Base-by-base conservation (phyloP, 164 flowering plant species). In the Umbellularia californica region DNA sequence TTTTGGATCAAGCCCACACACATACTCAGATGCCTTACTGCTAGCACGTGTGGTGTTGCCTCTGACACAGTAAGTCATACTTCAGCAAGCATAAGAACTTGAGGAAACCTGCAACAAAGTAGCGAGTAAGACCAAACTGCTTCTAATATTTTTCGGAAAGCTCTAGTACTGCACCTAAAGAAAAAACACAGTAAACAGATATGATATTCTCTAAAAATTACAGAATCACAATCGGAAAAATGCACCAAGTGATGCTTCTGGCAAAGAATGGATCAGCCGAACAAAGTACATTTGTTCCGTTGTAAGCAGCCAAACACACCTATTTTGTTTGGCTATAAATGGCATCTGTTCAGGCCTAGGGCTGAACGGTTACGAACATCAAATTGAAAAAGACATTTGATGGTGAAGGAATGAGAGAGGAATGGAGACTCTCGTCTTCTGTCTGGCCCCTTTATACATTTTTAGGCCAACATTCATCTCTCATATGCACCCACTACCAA, bases 141-240 rank as follows among this genome's bases (percentile, higher is more conserved):
- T 95, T 95, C 78, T 95, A 98, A 78, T 92, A 91, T 82, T 91
- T 95, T 81, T 93, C 97, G 41, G 99, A 96, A 58, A 94, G 97
- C 75, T 94, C 98, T 88, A 96, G 79, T 35, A 94, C 98, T 96
- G 89, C 83, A 82, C 78, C 60, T 3, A 19, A 15, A 55, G 60
- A 55, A 55, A 15, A 4, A 55, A 55, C 60, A 55, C 2, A 1
- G 13, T 64, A 24, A 17, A 24, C 23, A 15, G 2, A 17, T 67
- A 11, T 30, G 23, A 67, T 67, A 33, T 28, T 30, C 5, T 30
- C 3, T 14, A 67, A 20, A 66, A 67, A 17, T 25, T 17, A 27
- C 14, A 67, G 3, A 5, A 30, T 17, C 15, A 33, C n/a, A 1
- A 67, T 17, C 1, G 3, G n/a, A 67, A 27, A 27, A 17, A 30